Base-by-base conservation (phyloP, 345 rosid genomes). In the Durio zibethinus region DNA sequence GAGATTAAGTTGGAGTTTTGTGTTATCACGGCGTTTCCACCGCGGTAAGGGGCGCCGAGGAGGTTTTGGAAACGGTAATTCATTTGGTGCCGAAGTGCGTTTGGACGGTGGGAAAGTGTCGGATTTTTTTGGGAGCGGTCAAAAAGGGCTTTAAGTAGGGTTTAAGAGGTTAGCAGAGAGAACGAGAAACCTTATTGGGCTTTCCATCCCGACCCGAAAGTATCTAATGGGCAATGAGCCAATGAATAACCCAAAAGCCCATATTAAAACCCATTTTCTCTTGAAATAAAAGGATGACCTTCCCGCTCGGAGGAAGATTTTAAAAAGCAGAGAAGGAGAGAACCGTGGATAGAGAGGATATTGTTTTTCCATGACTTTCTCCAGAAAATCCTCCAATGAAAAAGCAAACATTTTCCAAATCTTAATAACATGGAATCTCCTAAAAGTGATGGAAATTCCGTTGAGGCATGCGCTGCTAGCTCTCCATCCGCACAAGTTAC, bases 1-100 rank as follows among this genome's bases (percentile, higher is more conserved):
- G 97, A 91, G 53, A 96, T 85, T 23, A 93, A 85, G 72, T 83
- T 94, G 11, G 91, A 87, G 78, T 89, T 90, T 47, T 88, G 88
- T 2, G 87, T 82, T 31, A 96, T 29, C 21, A 89, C 79, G 65
- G 88, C 95, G 75, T 93, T 87, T 53, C 99, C 98, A 74, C 99
- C 98, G 40, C 97, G 81, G 85, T 92, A 96, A 9, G 99, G 97
- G 14, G 97, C 97, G 43, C 97, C 97, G 0, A 93, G 85, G 75
- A 93, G 90, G 74, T 96, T 93, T 43, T 91, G 97, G 79, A 96
- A 94, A 23, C 90, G 85, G 82, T 90, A 93, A 83, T 93, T 89
- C 99, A 96, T 96, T 42, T 35, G 40, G n/a, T 18, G 47, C 4
- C 15, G 56, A 12, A 62, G 66, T 21, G 33, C 61, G 84, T 76